phyloP scores from a whole-genome alignment of 208 protist species.

The Crithidia brevicula region DNA sequence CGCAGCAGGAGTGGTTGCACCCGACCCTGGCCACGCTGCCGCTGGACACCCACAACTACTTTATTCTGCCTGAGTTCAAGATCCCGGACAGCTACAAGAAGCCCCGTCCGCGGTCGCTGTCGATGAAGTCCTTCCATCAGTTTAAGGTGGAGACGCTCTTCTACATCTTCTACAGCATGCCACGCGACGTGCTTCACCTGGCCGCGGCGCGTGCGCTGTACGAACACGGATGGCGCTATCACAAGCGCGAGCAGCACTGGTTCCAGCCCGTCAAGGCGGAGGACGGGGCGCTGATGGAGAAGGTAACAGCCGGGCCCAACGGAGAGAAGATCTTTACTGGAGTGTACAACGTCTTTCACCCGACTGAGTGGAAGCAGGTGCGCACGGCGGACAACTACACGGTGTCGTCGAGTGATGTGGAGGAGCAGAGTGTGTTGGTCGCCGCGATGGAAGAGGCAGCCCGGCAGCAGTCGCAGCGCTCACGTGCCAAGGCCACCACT shows the following conservation, averaged over 20 bases:
- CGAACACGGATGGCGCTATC: constrained; percentile 91
- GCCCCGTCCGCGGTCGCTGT: constrained; percentile 68
- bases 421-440: constrained; percentile 53
- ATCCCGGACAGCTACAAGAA: constrained; percentile 86
- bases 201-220: constrained; percentile 93
- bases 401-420: constrained; percentile 47
- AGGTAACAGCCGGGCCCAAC: constrained; percentile 12
- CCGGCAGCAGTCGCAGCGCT: constrained; percentile 42
- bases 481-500: constrained; percentile 20
- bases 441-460: constrained; percentile 50
- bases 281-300: constrained; percentile 26
- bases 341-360: constrained; percentile 70
- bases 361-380: constrained; percentile 65
- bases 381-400: constrained; percentile 44
- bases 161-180: constrained; percentile 99
- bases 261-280: constrained; percentile 39
- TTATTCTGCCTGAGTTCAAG: constrained; percentile 76
- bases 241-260: constrained; percentile 83
- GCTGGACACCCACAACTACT: constrained; percentile 61
- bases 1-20: constrained; percentile 71
- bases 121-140: constrained; percentile 84
- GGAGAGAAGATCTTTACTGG: constrained; percentile 29
- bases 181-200: constrained; percentile 96
- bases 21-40: constrained; percentile 73
- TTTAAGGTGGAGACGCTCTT: constrained; percentile 97